Percentiles rank a stretch among this genome's conserved stretches.
These are phyloP conservation scores for Zostera marina DNA, from an alignment of 116 monocot species.

Conservation along the genomic window DNA sequence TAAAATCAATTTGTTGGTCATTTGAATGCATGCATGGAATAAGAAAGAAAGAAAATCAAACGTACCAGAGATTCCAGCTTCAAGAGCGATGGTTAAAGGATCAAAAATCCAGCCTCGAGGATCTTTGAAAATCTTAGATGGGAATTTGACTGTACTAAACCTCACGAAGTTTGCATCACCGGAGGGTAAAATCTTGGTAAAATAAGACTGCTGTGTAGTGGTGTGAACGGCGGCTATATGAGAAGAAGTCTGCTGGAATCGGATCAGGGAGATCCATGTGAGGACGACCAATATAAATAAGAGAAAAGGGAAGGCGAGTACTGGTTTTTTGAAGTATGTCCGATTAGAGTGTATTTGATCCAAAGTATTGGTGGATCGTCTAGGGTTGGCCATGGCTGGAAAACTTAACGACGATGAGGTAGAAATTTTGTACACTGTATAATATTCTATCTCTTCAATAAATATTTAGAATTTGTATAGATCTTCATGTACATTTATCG, in stretches of 20 bases:
- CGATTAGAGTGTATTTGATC: conserved; percentile 1
- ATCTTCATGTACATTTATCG: no score
- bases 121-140: conserved; percentile 45
- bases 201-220: background rate
- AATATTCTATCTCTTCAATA: no score
- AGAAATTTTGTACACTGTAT: no score
- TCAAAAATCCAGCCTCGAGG: conserved; percentile 74
- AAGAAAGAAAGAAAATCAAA: background rate
- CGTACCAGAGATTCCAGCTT: conserved; percentile 62
- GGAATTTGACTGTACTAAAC: conserved; percentile 30
- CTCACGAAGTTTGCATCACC: conserved; percentile 47
- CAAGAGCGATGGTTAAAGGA: conserved; percentile 38
- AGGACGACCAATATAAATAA: conserved; percentile 78
- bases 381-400: conserved; percentile 57
- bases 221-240: background rate
- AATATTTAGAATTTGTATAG: no score
- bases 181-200: no score
- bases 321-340: conserved; percentile 22
- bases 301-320: conserved; percentile 68
- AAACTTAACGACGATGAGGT: background rate
- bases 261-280: conserved; percentile 93
- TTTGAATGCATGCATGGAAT: no score
- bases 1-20: no score
- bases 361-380: conserved; percentile 12
- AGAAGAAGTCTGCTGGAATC: conserved; percentile 24